Base-by-base conservation (phyloP, 2,329 filamentous ascomycete species). In the Apiospora arundinis region DNA sequence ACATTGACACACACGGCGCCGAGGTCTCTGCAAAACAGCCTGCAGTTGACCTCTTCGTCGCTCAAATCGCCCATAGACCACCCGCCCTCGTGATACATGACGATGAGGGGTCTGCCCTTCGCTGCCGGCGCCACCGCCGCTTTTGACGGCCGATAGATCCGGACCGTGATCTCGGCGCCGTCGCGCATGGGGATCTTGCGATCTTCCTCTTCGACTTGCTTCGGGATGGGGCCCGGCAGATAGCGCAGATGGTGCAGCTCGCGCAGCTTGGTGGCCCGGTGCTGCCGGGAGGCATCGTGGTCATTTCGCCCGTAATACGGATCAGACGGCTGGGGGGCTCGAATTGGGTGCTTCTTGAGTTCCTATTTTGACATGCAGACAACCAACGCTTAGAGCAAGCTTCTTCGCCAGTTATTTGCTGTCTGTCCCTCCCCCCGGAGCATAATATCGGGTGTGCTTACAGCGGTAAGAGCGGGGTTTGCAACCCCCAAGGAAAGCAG, bases 1-100 rank as follows among this genome's bases (percentile, higher is more conserved):
- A 84, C 79, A 73, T 81, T 83, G 8, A 86, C 78, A 23, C 81
- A 82, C 3, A 83, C 79, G n/a, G 81, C 83, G 1, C 80, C 81
- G 12, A 83, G 37, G 2, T 78, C 77, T 16, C 77, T 72, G 4
- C 74, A 74, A 52, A 80, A 81, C 56, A 77, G 73, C 68, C 78
- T 76, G 66, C 80, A 82, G 14, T 81, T 75, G 9, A 75, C 71
- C 37, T 76, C 76, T 69, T 82, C 79, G n/a, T 77, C 76, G 71
- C 79, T 74, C n/a, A 80, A 67, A 16, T 77, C 78, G 0, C 81
- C 81, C 63, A 82, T 75, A 60, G 74, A 75, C 73, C 78, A 82
- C 0, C 77, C 81, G 18, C 81, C 81, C 16, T 81, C 81, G 68
- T 82, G 81, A 40, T 76, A 81, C 71, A 78, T 75, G 16, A 82